These are phyloP conservation scores for Pseudogymnoascus sp. DNA, from an alignment of 2,329 filamentous ascomycete species.

Conservation along the genomic window DNA sequence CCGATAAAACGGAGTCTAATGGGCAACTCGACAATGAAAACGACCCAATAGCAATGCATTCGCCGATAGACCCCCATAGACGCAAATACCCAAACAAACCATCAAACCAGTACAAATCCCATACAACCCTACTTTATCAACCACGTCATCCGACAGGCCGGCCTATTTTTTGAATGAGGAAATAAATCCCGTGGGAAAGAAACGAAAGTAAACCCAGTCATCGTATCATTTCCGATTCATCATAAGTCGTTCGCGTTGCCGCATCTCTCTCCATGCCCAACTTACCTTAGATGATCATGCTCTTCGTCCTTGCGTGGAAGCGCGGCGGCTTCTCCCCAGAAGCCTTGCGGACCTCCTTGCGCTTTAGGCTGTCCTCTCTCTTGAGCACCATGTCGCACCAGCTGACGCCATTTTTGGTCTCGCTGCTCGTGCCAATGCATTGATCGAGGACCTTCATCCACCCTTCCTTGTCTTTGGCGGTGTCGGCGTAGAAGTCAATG, in stretches of 20 bases:
- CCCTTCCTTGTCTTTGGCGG: conserved; percentile 74
- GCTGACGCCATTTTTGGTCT: conserved; percentile 44
- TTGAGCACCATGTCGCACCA: conserved; percentile 63
- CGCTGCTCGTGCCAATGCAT: conserved; percentile 41
- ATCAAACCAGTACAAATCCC: not conserved
- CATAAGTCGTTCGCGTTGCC: conserved; percentile 5
- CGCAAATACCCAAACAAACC: conserved; percentile 1
- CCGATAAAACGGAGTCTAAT: not conserved
- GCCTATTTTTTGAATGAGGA: conserved; percentile 4
- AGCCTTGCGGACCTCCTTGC: conserved; percentile 12
- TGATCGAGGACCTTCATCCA: conserved; percentile 91
- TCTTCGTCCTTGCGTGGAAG: conserved; percentile 26
- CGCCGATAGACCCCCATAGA: not conserved
- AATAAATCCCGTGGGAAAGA: conserved; percentile 6
- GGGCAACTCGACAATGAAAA: not conserved
- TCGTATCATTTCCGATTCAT: conserved; percentile 6
- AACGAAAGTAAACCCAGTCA: conserved; percentile 7
- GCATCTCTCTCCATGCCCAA: not conserved
- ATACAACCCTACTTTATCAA: conserved; percentile 6
- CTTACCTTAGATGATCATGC: conserved; percentile 20
- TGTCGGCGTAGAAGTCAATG: conserved; percentile 97
- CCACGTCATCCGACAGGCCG: conserved; percentile 5
- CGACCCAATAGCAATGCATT: not conserved
- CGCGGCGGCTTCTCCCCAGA: conserved; percentile 12
- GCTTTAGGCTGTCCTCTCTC: conserved; percentile 39